Conservation (phyloP, 768 basidiomycete species). For the Phallus indusiatus region DNA sequence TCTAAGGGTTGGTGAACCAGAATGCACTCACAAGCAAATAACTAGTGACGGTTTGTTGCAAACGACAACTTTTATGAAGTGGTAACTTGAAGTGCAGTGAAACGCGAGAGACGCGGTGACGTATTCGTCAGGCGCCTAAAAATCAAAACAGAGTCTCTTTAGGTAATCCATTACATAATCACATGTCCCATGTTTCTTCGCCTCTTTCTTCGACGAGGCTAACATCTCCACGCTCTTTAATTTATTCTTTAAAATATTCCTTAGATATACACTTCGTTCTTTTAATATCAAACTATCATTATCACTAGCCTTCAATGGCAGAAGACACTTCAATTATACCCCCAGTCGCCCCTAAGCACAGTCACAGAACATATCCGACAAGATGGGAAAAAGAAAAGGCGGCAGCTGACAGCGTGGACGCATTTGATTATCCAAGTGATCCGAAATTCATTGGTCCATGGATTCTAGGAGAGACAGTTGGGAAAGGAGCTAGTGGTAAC, state of each 20-base stretch:
- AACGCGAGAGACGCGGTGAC: no score
- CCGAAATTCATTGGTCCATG: constrained; percentile 84
- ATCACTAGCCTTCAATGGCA: not conserved
- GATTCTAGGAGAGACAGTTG: constrained; percentile 89
- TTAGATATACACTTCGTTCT: not conserved
- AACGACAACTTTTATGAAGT: no score
- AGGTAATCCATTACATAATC: not conserved
- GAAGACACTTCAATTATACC: not conserved
- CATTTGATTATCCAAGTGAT: constrained; percentile 78
- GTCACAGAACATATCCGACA: constrained; percentile 26
- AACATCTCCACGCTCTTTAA: not conserved
- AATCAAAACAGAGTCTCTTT: not conserved
- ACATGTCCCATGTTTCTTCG: not conserved
- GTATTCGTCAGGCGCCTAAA: no score
- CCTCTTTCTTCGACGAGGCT: not conserved
- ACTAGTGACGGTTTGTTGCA: no score
- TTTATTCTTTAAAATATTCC: not conserved
- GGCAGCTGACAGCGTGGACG: constrained; percentile 58
- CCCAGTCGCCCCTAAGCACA: not conserved
- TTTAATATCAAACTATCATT: not conserved
- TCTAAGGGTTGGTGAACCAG: no score
- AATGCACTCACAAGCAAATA: no score
- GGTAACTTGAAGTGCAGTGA: no score
- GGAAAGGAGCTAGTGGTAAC: constrained; percentile 80
- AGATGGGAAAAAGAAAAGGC: constrained; percentile 87